Evolutionary conservation across 2,329 filamentous ascomycete species (phyloP).

Genomic region (Stachybotrys elegans): DNA sequence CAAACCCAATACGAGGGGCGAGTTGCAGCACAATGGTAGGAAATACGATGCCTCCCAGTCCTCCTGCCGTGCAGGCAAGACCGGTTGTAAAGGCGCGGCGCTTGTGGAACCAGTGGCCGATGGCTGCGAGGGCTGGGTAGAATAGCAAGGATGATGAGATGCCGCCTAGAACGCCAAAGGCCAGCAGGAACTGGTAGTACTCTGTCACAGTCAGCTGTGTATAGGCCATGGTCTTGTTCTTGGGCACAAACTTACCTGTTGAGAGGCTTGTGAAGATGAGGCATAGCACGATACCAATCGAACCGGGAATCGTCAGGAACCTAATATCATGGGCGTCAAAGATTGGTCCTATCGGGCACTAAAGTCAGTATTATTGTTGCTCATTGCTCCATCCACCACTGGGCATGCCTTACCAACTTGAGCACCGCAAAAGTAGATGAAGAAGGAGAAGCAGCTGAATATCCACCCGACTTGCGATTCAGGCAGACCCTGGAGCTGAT

Average conservation of each 20-base stretch:
- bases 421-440: conserved; percentile 66
- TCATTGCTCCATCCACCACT: too few relatives aligned
- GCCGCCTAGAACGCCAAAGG: conserved; percentile 61
- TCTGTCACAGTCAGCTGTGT: too few relatives aligned
- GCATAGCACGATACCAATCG: conserved; percentile 47
- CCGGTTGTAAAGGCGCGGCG: conserved; percentile 65
- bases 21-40: conserved; percentile 23
- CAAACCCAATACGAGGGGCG: conserved; percentile 21
- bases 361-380: conserved; percentile 21
- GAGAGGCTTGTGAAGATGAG: conserved; percentile 57
- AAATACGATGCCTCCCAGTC: conserved; percentile 53
- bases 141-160: conserved; percentile 62
- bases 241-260: too few relatives aligned
- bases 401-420: conserved; percentile 56
- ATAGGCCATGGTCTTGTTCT: too few relatives aligned
- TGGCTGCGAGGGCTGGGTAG: conserved; percentile 61
- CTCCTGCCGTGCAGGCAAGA: conserved; percentile 61
- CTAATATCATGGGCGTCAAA: conserved; percentile 65
- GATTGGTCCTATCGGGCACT: conserved; percentile 37
- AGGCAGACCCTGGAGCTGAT: conserved; percentile 56
- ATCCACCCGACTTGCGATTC: conserved; percentile 67
- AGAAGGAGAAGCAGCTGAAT: conserved; percentile 64
- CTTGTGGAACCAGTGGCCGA: conserved; percentile 63
- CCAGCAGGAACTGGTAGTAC: conserved; percentile 68
- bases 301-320: conserved; percentile 53